Evolutionary conservation across 2,329 filamentous ascomycete genomes (phyloP), one percentile per base, ranked within the genome.

Genomic region (Colletotrichum shisoi): DNA sequence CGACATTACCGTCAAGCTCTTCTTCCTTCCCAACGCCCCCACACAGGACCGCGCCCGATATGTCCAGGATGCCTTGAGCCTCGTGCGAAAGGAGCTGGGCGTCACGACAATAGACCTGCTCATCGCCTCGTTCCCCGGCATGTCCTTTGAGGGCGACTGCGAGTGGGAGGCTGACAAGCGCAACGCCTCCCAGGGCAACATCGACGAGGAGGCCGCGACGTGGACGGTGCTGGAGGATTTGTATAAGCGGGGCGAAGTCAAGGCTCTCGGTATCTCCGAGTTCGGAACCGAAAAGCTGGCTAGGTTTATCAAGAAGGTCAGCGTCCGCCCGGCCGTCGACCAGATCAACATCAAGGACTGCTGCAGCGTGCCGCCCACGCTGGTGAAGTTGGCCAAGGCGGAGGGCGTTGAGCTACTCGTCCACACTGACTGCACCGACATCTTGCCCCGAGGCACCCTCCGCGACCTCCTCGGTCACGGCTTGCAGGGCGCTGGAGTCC

Each of bases 261-360:
- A 85, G 71, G 89, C 88, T 71, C 84, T 99, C 11, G 95, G 95
- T 1, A 86, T 98, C 31, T 89, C 95, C 57, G 95, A 99, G 78
- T 98, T 97, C 76, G 94, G 94, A 62, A 92, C 89, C 72, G 89
- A 93, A 72, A 90, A 95, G 73, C 82, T 99, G 44, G 80, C 85
- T n/a, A 87, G 87, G 15, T 94, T 99, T 73, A 81, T 98, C 31
- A 83, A 87, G 48, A 83, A 87, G 69, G 90, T 92, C 24, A 83
- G 82, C 46, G 83, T 96, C 68, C 87, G 86, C 71, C 95, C 95
- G 0, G 86, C 87, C 21, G 94, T 98, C 46, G 89, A 98, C 78
- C 95, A 99, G 83, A 96, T 99, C 83, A 98, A 98, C 76, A 87
- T 97, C 57, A 89, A 92, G 73, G 92, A 98, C 79, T 98, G 94